These are phyloP conservation scores for Postia placenta DNA, from an alignment of 768 basidiomycete genomes.

Conservation along the genomic window DNA sequence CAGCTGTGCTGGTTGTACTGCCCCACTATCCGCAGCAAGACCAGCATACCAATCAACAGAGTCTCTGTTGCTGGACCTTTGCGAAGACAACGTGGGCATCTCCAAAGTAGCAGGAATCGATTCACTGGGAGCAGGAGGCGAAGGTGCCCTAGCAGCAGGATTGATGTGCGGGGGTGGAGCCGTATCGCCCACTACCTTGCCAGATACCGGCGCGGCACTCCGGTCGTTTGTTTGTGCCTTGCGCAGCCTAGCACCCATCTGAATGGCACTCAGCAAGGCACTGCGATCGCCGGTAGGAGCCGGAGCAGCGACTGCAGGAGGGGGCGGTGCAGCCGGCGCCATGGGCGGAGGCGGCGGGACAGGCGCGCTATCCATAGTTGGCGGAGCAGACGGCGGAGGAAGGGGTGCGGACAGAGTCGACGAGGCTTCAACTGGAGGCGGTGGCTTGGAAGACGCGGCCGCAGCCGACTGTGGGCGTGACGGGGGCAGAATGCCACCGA, in stretches of 20 bases:
- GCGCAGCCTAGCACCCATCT: constrained; percentile 62
- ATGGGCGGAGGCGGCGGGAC: constrained; percentile 28
- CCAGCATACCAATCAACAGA: constrained; percentile 91
- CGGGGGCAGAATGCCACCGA: constrained; percentile 61
- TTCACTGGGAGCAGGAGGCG: constrained; percentile 30
- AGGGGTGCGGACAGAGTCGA: constrained; percentile 32
- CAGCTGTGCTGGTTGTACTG: constrained; percentile 24
- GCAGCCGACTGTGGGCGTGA: constrained; percentile 54
- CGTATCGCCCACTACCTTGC: constrained; percentile 72
- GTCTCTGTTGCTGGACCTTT: constrained; percentile 50
- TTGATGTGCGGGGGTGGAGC: constrained; percentile 68
- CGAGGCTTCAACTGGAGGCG: constrained; percentile 15
- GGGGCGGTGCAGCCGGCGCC: constrained; percentile 24
- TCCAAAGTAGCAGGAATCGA: constrained; percentile 25
- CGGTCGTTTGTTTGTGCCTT: constrained; percentile 83
- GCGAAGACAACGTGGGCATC: constrained; percentile 9
- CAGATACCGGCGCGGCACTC: constrained; percentile 61
- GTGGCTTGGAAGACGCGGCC: constrained; percentile 15
- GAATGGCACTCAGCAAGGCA: constrained; percentile 76
- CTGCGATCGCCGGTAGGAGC: constrained; percentile 44
- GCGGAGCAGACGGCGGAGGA: constrained; percentile 35
- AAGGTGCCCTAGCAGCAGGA: constrained; percentile 34
- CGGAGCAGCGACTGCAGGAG: constrained; percentile 24
- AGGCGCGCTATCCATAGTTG: constrained; percentile 23
- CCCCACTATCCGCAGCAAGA: constrained; percentile 67